A percentile compares a stretch with the other conserved stretches of the same genome.
phyloP scores from a whole-genome alignment of 345 rosid genomes.

The Clausena lansium region DNA sequence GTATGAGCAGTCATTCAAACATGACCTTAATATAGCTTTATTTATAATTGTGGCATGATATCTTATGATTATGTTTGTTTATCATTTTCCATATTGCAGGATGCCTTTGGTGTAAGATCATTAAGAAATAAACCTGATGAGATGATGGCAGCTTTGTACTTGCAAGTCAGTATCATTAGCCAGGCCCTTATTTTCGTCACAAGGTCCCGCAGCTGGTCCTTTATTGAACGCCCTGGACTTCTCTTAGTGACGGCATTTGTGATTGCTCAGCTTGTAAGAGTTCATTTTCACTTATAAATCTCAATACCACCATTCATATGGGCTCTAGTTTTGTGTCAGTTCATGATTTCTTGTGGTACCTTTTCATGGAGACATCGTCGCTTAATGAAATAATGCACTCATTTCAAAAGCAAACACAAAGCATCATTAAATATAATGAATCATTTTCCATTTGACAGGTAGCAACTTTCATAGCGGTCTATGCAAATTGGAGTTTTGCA shows the following conservation, averaged over 20 bases:
- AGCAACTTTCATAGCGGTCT: constrained; percentile 77
- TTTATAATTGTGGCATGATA: neutral
- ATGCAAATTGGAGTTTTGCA: constrained; percentile 82
- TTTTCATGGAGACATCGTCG: neutral
- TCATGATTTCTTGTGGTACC: neutral
- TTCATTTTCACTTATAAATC: neutral
- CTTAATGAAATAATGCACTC: neutral
- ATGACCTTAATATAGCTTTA: neutral
- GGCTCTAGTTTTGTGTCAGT: neutral
- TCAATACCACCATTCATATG: neutral
- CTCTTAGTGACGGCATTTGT: constrained; percentile 59
- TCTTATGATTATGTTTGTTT: constrained; percentile 3
- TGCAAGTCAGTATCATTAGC: constrained; percentile 87
- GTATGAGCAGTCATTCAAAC: constrained; percentile 36
- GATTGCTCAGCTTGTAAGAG: constrained; percentile 72
- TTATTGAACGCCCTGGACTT: constrained; percentile 69
- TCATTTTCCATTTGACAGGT: constrained; percentile 37
- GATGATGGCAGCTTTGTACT: constrained; percentile 81
- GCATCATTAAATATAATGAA: neutral
- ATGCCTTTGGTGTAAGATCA: constrained; percentile 53
- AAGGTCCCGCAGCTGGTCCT: constrained; percentile 91
- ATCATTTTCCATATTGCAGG: constrained; percentile 33
- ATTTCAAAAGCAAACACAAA: neutral
- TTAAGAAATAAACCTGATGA: constrained; percentile 27
- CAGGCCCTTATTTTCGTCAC: constrained; percentile 91